A percentile compares a stretch with the other conserved stretches of the same genome.
Evolutionary conservation across 2,329 filamentous ascomycete genomes (phyloP).

Genomic region (Colletotrichum cordylinicola): DNA sequence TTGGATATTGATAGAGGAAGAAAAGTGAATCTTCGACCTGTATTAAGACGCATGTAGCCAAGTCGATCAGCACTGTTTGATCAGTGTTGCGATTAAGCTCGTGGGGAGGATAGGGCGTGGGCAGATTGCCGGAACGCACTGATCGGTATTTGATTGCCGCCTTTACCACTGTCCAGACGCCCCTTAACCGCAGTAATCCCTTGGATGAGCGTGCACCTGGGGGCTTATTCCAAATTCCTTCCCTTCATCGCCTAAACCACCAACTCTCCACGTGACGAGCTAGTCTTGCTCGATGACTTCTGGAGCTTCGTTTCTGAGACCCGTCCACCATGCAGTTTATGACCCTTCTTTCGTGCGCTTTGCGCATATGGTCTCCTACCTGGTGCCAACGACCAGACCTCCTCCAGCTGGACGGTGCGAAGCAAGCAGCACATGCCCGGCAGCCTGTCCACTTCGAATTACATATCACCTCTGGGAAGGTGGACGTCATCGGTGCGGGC

Average conservation of each 20-base stretch:
- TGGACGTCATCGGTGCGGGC: background rate
- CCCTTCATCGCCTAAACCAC: background rate
- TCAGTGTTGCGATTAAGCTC: background rate
- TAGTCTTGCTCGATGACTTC: background rate
- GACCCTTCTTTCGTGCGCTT: background rate
- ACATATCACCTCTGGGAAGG: background rate
- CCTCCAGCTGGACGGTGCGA: background rate
- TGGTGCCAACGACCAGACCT: background rate
- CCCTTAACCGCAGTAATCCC: background rate
- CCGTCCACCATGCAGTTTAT: background rate
- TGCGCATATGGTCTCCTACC: background rate
- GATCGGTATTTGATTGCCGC: background rate
- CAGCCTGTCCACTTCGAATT: background rate
- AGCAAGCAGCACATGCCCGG: fast-evolving
- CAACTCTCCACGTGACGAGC: background rate
- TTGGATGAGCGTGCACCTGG: background rate
- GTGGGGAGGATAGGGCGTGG: background rate
- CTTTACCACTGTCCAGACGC: background rate
- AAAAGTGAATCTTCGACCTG: background rate
- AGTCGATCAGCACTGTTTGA: background rate
- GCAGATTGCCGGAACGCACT: background rate
- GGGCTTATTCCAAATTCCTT: background rate
- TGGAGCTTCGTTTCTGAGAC: background rate
- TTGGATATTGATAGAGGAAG: background rate
- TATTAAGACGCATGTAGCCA: background rate